A percentile compares a stretch with the other conserved stretches of the same genome.
Conservation (phyloP, 1,284 basidiomycete species). For the Marasmius oreades region DNA sequence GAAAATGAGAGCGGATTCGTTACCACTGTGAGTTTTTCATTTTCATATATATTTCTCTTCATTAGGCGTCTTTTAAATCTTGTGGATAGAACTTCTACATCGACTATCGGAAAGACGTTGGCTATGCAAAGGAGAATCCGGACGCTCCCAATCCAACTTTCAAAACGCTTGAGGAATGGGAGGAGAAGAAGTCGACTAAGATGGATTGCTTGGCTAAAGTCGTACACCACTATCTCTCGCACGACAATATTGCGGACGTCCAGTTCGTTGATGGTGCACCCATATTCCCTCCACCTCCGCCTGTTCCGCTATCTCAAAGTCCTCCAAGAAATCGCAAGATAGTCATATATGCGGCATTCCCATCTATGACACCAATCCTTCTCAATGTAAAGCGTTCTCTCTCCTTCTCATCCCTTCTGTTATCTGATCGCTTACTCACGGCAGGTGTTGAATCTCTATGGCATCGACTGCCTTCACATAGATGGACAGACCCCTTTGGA, state of each 20-base stretch:
- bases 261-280: too few relatives aligned
- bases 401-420: neutral
- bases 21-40: conserved; percentile 18
- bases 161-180: conserved; percentile 18
- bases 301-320: neutral
- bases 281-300: too few relatives aligned
- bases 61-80: conserved; percentile 17
- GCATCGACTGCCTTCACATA: neutral
- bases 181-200: conserved; percentile 19
- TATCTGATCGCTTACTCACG: neutral
- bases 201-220: conserved; percentile 16
- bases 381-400: conserved; percentile 15
- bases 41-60: neutral
- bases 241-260: conserved; percentile 14
- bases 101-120: conserved; percentile 15
- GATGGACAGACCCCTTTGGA: neutral
- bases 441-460: too few relatives aligned
- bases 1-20: conserved; percentile 18
- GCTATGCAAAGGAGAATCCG: conserved; percentile 15
- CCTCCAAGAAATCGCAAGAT: conserved; percentile 7
- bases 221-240: conserved; percentile 11
- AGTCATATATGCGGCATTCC: conserved; percentile 21
- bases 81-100: conserved; percentile 19
- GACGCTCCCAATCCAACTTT: conserved; percentile 13
- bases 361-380: conserved; percentile 15